Evolutionary conservation across 345 rosid species (phyloP).

Genomic region (Crucihimalaya himalaica): DNA sequence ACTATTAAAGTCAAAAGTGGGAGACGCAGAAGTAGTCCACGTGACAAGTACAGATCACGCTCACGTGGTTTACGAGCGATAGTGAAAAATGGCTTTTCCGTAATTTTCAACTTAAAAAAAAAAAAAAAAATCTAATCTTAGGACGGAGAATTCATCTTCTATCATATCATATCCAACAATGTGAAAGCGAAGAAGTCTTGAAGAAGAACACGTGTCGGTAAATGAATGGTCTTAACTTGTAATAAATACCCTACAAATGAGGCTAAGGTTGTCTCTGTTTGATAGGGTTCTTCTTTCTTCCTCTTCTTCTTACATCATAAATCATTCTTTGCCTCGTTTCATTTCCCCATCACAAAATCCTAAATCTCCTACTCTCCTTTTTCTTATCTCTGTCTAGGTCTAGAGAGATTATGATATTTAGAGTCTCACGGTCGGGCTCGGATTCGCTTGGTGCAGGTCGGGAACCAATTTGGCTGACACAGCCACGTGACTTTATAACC

Average conservation of each 20-base stretch:
- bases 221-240: constrained; percentile 15
- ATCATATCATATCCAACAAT: not conserved
- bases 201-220: constrained; percentile 14
- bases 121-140: not conserved
- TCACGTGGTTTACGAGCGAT: constrained; percentile 39
- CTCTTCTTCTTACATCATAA: not conserved
- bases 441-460: constrained; percentile 99
- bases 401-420: not conserved
- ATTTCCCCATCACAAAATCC: not conserved
- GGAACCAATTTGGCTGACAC: constrained; percentile 63
- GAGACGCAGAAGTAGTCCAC: constrained; percentile 33
- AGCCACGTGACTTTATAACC: constrained; percentile 19
- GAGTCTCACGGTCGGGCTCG: constrained; percentile 73
- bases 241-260: constrained; percentile 34
- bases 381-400: not conserved
- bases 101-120: not conserved
- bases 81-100: constrained; percentile 20
- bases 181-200: constrained; percentile 7
- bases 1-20: constrained; percentile 18
- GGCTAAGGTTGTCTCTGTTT: constrained; percentile 30
- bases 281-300: constrained; percentile 11
- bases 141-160: constrained; percentile 8
- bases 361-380: not conserved
- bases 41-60: constrained; percentile 39
- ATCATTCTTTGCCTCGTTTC: constrained; percentile 3